Evolutionary conservation across 768 basidiomycete species (phyloP), one percentile per base, ranked within the genome.

Genomic region (Boletus speciosus): DNA sequence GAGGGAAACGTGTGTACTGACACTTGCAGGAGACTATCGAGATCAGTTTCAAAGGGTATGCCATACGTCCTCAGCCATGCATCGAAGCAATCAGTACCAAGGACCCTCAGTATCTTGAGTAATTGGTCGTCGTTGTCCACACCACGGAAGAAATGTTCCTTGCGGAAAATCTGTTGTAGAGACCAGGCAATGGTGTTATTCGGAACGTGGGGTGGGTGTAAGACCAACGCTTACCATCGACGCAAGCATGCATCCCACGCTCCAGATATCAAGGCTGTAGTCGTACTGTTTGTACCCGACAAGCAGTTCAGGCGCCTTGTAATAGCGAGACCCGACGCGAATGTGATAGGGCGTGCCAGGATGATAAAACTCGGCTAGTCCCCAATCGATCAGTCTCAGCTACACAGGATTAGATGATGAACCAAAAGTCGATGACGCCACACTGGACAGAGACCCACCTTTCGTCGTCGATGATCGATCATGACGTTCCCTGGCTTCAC

Each of bases 111-210:
- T 48, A 88, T 87, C 68, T 81, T 85, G 54, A 86, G 79, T 46
- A 88, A 71, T 64, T 88, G 86, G 63, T 88, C 86, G 57, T 85
- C 79, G 61, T 88, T 88, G 67, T 88, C 86, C 19, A 79, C 78
- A 12, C 86, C 86, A 58, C 84, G 83, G 72, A 88, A 88, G 69
- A 88, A 86, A 59, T 85, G 86, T 60, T 88, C 86, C 63, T 80
- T 84, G 49, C 82, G 77, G 72, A 88, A 87, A 54, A 88, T 82
- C 85, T 87, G 45, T 53, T 32, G 31, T 14, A 35, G 21, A 27
- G 49, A 29, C 46, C 50, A 38, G 51, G 29, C 32, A 45, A 25
- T 23, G 31, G n/a, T 36, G 25, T 43, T 43, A 47, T 43, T 12
- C 16, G 40, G 4, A 9, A 10, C 16, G 11, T 40, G 34, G 39